phyloP scores from a whole-genome alignment of 179 eudicot genomes.

The Vitellaria paradoxa region DNA sequence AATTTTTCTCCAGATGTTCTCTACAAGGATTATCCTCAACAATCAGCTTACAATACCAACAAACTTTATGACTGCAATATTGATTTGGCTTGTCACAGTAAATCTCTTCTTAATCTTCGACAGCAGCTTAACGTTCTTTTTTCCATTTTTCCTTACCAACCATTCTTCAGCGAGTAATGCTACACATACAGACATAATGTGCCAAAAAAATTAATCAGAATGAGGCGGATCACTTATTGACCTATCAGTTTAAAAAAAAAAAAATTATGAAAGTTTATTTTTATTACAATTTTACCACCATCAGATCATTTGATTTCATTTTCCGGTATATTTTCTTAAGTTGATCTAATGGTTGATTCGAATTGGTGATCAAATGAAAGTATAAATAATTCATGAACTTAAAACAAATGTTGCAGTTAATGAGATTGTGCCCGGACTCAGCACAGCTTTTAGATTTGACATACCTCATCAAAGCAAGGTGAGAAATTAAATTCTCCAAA shows the following conservation, averaged over 20 bases:
- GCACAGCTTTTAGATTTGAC: slow-evolving; percentile 1
- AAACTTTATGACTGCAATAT: not conserved
- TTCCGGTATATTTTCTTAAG: not conserved
- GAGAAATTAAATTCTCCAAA: slow-evolving; percentile 7
- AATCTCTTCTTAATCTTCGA: not conserved
- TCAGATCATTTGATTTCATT: too few relatives aligned
- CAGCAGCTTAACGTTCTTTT: not conserved
- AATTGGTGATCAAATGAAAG: not conserved
- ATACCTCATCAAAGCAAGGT: slow-evolving; percentile 11
- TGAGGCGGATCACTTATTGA: too few relatives aligned
- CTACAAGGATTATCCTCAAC: slow-evolving; percentile 12
- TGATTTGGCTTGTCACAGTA: slow-evolving; percentile 12
- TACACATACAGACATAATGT: too few relatives aligned
- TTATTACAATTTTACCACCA: too few relatives aligned
- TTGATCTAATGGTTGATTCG: not conserved
- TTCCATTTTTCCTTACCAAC: not conserved
- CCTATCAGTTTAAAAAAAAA: too few relatives aligned
- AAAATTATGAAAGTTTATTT: too few relatives aligned
- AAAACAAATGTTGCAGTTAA: slow-evolving; percentile 5
- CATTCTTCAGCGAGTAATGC: too few relatives aligned
- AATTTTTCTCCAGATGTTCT: slow-evolving; percentile 15
- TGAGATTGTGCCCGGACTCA: slow-evolving; percentile 14
- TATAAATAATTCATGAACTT: not conserved
- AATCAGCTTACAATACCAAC: not conserved
- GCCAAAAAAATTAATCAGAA: too few relatives aligned